Percentiles rank a stretch among this genome's conserved stretches.
phyloP scores from a whole-genome alignment of 2,329 filamentous ascomycete genomes.

The Ophiostoma sp. region DNA sequence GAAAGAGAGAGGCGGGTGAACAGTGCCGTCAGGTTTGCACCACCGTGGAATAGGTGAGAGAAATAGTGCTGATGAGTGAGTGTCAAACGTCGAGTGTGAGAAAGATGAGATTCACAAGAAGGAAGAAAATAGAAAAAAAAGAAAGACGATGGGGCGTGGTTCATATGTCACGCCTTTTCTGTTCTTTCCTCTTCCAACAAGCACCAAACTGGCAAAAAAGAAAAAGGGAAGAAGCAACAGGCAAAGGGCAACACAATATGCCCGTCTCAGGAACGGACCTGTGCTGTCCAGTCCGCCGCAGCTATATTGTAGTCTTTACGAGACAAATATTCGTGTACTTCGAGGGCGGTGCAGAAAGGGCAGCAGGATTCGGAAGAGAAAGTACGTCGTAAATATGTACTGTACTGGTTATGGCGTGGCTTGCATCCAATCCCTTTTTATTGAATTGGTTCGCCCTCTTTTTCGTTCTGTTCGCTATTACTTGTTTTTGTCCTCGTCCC shows the following conservation, averaged over 20 bases:
- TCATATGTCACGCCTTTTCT: conserved; percentile 8
- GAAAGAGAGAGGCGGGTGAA: background rate
- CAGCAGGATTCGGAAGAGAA: background rate
- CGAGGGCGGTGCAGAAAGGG: background rate
- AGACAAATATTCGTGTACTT: background rate
- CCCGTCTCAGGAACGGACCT: conserved; percentile 2
- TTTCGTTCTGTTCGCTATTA: background rate
- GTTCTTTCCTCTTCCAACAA: background rate
- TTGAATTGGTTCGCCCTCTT: background rate
- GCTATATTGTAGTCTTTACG: conserved; percentile 13
- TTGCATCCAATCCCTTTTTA: background rate
- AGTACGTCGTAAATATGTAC: background rate
- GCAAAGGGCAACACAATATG: background rate
- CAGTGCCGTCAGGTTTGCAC: background rate
- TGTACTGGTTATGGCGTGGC: background rate
- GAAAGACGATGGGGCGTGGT: background rate
- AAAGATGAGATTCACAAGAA: background rate
- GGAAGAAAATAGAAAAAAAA: background rate
- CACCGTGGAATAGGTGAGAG: background rate
- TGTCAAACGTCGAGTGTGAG: background rate
- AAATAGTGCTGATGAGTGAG: background rate
- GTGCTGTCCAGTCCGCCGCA: background rate
- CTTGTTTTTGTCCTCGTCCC: background rate
- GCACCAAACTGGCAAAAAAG: background rate
- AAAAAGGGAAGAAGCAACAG: background rate